These are phyloP conservation scores for Aspergillus funiculosus DNA, from an alignment of 495 filamentous ascomycete genomes.

Conservation along the genomic window DNA sequence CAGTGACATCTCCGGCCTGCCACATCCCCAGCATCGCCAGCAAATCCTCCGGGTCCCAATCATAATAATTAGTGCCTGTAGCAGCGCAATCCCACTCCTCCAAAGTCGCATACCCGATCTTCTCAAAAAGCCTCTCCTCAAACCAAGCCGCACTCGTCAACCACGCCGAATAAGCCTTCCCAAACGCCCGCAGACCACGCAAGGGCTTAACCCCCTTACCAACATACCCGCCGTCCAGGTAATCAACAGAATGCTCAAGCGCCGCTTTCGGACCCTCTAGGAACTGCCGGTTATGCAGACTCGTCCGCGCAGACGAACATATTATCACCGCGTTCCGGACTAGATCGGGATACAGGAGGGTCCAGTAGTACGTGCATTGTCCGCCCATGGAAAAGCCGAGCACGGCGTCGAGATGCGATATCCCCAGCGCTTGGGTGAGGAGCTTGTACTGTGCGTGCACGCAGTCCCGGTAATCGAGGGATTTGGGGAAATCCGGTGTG, in stretches of 20 bases:
- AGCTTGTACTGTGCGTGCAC: conserved; percentile 54
- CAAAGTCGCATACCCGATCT: conserved; percentile 46
- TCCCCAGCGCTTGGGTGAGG: conserved; percentile 47
- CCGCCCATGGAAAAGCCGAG: conserved; percentile 64
- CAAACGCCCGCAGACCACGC: conserved; percentile 56
- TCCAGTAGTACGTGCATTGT: conserved; percentile 58
- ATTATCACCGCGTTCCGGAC: conserved; percentile 54
- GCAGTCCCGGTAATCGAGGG: conserved; percentile 54
- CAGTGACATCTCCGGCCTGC: conserved; percentile 54
- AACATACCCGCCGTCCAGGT: conserved; percentile 40
- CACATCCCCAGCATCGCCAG: conserved; percentile 58
- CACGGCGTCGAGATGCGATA: conserved; percentile 48
- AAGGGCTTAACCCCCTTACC: conserved; percentile 8
- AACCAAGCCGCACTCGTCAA: conserved; percentile 62
- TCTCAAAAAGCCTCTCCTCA: conserved; percentile 51
- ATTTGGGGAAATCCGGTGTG: conserved; percentile 52
- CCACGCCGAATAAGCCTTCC: conserved; percentile 62
- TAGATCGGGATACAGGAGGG: conserved; percentile 55
- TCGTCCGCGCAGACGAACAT: conserved; percentile 58
- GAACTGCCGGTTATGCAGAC: conserved; percentile 61
- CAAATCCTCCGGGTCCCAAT: conserved; percentile 54
- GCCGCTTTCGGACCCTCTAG: conserved; percentile 60
- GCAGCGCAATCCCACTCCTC: conserved; percentile 56
- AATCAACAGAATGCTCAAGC: conserved; percentile 32
- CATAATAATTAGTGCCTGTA: conserved; percentile 37